Base-by-base conservation (phyloP, 805 yeast genomes). In the Metschnikowia aberdeeniae region DNA sequence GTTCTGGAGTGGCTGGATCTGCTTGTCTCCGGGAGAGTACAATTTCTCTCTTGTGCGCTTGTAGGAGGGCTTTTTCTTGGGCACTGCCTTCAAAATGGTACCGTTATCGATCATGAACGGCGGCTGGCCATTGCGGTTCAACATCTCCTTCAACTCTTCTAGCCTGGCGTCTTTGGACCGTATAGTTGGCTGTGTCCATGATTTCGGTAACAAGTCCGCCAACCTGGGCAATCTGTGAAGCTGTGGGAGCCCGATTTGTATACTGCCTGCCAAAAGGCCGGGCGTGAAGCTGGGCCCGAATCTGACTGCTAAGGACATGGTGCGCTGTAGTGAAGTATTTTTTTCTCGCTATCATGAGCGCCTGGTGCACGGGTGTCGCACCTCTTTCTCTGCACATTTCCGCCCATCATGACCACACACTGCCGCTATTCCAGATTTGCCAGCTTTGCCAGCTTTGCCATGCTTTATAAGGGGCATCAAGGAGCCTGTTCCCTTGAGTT, bases 31-130 rank as follows among this genome's bases (percentile, higher is more conserved):
- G 4, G 92, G 88, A 6, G 89, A 89, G 53, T 87, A 79, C 55
- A 85, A 80, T 68, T 90, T 81, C 62, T 80, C 84, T 66, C 97
- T 82, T 59, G 87, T 86, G 65, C 88, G 86, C 69, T 80, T 80
- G 63, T 89, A 88, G 6, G 98, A 89, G 2, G 81, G 81, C 66
- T 89, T 90, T 79, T 90, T 89, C 74, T 93, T 93, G 44, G 99
- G 98, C 6, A 82, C 97, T 5, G 99, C 99, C 54, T 73, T 72
- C 43, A 88, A 70, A 27, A 86, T 77, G 50, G 63, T 58, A n/a
- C 95, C 96, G 53, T 81, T 76, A 54, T 81, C 86, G 27, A 73
- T 64, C 63, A 75, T 73, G 46, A 73, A 71, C 4, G 69, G 74
- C 9, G 61, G 64, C 49, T 61, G 58, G 34, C 54, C 52, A 42